Evolutionary conservation across 805 yeast species (phyloP).

Genomic region (Kurtzmaniella cleridarum): DNA sequence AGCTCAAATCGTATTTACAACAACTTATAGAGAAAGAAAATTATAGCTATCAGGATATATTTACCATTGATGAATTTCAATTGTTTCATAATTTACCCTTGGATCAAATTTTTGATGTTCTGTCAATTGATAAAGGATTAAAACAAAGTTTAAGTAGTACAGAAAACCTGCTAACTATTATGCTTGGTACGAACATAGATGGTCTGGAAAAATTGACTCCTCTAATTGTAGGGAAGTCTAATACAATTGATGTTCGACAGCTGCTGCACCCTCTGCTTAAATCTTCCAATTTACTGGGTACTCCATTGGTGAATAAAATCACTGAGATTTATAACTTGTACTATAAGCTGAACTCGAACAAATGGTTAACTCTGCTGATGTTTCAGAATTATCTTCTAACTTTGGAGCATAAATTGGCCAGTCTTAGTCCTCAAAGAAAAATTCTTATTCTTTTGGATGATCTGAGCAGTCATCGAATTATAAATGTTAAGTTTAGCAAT

Average conservation of each 20-base stretch:
- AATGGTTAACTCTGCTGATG: slow-evolving; percentile 58
- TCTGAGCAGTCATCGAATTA: slow-evolving; percentile 56
- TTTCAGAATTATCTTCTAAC: slow-evolving; percentile 59
- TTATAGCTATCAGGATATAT: slow-evolving; percentile 48
- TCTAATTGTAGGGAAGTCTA: slow-evolving; percentile 54
- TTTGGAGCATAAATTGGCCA: slow-evolving; percentile 52
- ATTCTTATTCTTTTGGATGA: slow-evolving; percentile 56
- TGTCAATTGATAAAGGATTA: slow-evolving; percentile 38
- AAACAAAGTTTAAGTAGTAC: slow-evolving; percentile 31
- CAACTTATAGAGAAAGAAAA: slow-evolving; percentile 21
- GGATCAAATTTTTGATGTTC: slow-evolving; percentile 49
- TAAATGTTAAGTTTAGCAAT: slow-evolving; percentile 32
- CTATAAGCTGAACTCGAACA: slow-evolving; percentile 55
- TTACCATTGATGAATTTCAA: slow-evolving; percentile 57
- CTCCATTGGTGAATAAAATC: slow-evolving; percentile 31
- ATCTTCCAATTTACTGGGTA: slow-evolving; percentile 3
- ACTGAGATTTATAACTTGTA: slow-evolving; percentile 47
- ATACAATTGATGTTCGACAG: slow-evolving; percentile 32
- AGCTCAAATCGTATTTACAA: slow-evolving; percentile 40
- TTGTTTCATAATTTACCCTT: slow-evolving; percentile 55
- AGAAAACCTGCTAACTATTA: slow-evolving; percentile 45
- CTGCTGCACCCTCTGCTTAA: slow-evolving; percentile 19
- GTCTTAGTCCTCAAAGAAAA: slow-evolving; percentile 37
- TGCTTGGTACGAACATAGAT: slow-evolving; percentile 59
- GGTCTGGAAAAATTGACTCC: slow-evolving; percentile 62